Percentiles rank a stretch among this genome's conserved stretches.
These are phyloP conservation scores for Neurospora tetraspora DNA, from an alignment of 495 filamentous ascomycete species.

Conservation along the genomic window DNA sequence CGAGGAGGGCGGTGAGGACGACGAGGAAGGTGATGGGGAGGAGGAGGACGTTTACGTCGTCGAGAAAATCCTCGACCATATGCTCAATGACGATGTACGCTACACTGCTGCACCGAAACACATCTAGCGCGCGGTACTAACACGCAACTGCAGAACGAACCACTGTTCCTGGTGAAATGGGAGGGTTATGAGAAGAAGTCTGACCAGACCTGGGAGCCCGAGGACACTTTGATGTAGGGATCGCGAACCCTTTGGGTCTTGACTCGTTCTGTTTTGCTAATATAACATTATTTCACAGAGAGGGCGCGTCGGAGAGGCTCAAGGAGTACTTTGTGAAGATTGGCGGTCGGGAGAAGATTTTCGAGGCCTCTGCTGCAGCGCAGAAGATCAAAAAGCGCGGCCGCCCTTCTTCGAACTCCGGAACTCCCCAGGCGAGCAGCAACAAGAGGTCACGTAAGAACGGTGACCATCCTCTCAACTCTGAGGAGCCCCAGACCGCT, in stretches of 20 bases:
- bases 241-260: background rate
- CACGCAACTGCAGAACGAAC: conserved; percentile 19
- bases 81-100: conserved; percentile 39
- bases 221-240: conserved; percentile 45
- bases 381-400: conserved; percentile 39
- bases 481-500: conserved; percentile 26
- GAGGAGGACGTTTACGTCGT: conserved; percentile 41
- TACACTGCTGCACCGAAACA: background rate
- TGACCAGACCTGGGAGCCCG: conserved; percentile 52
- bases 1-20: conserved; percentile 22
- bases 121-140: background rate
- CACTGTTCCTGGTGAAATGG: conserved; percentile 50
- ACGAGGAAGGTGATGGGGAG: conserved; percentile 32
- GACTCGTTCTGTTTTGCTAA: background rate
- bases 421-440: conserved; percentile 18
- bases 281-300: conserved; percentile 15
- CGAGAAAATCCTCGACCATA: conserved; percentile 45
- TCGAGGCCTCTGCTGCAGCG: conserved; percentile 28
- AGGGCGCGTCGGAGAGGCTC: conserved; percentile 34
- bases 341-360: conserved; percentile 45
- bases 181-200: conserved; percentile 49
- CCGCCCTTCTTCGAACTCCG: conserved; percentile 16
- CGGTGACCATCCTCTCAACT: conserved; percentile 20
- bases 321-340: conserved; percentile 34
- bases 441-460: conserved; percentile 29